These are phyloP conservation scores for Neoascochyta sp. DNA, from an alignment of 2,329 filamentous ascomycete species.

Conservation along the genomic window DNA sequence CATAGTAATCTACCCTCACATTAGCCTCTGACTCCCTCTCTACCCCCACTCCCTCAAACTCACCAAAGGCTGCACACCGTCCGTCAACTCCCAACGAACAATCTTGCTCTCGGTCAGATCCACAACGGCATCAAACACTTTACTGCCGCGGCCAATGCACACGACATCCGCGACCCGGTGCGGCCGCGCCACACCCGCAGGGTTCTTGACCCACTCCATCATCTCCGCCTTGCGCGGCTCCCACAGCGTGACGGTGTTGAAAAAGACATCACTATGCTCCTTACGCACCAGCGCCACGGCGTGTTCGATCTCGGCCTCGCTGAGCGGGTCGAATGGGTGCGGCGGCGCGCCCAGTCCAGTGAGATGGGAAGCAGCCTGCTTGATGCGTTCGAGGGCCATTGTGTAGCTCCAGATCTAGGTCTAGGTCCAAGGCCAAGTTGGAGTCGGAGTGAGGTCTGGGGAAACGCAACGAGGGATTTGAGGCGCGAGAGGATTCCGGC, in stretches of 20 bases:
- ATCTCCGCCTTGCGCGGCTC: conserved; percentile 85
- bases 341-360: conserved; percentile 52
- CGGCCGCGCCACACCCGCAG: conserved; percentile 59
- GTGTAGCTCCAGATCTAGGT: conserved; percentile 4
- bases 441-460: too few relatives aligned
- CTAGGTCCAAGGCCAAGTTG: too few relatives aligned
- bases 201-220: conserved; percentile 70
- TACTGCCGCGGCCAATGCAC: conserved; percentile 72
- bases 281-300: conserved; percentile 66
- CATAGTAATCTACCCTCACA: conserved; percentile 67
- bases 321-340: conserved; percentile 77
- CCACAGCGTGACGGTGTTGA: conserved; percentile 80
- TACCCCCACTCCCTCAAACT: conserved; percentile 22
- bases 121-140: conserved; percentile 78
- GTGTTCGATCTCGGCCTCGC: conserved; percentile 66
- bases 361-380: conserved; percentile 61
- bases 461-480: too few relatives aligned
- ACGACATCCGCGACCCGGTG: conserved; percentile 76
- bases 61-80: conserved; percentile 77
- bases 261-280: conserved; percentile 68
- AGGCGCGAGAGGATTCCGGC: too few relatives aligned
- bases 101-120: conserved; percentile 66
- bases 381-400: conserved; percentile 62
- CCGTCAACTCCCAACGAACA: conserved; percentile 68
- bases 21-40: conserved; percentile 4